Base-by-base conservation (phyloP, 176 grass and related monocot species). In the Zoysia pacifica region DNA sequence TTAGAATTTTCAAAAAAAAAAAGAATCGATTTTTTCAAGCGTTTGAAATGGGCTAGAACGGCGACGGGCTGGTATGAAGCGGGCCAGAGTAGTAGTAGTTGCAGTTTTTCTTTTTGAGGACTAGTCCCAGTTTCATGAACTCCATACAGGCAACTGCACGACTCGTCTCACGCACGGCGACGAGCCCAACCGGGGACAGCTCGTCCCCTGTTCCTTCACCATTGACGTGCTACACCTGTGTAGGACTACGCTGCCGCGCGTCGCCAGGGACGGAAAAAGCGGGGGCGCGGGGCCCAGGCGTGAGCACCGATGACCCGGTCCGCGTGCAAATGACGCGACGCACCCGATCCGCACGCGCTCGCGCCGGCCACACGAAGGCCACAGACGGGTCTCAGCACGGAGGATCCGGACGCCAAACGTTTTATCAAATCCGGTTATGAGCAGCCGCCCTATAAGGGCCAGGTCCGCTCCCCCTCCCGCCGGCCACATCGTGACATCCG, bases 311-410 rank as follows among this genome's bases (percentile, higher is more conserved):
- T 63, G 67, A 85, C 75, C 67, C 10, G 41, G 68, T 85, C 45
- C 11, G 76, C 83, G 68, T 79, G 76, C 76, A 66, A 66, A 53
- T 11, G 36, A 85, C 83, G 76, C 76, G 51, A 69, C 75, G 40
- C 75, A 58, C 12, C 15, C 12, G 67, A 72, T 85, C 75, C 48
- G 47, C 67, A 35, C 54, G n/a, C 4, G 10, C 11, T 1, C 4
- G 1, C 18, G 8, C 81, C 81, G 67, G 56, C 46, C 70, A 38
- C 79, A 18, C 20, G 5, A 0, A 28, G 48, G 1, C 50, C 42
- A 80, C 69, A 80, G 43, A 7, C 5, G 42, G 1, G 0, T 2
- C 11, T 61, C 4, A 50, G 50, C 77, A 80, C 35, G 9, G 71
- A 14, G 45, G 37, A 81, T 74, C 50, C 84, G 84, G 78, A 86